These are phyloP conservation scores for Blastobotrys serpentis DNA, from an alignment of 1,139 yeast species.

Conservation along the genomic window DNA sequence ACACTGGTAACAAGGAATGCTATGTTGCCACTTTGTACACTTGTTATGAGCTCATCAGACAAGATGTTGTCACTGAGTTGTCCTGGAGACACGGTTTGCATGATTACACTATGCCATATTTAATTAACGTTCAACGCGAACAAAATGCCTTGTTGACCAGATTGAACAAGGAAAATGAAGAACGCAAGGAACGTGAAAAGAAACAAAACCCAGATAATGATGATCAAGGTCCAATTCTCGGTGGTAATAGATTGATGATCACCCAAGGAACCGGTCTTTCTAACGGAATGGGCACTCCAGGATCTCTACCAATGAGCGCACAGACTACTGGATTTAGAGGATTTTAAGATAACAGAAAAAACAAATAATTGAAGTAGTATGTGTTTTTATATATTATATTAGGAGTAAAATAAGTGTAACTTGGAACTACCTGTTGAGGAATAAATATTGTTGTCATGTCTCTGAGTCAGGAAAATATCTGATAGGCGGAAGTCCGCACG, in stretches of 20 bases:
- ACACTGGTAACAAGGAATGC: slow-evolving; percentile 95
- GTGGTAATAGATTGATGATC: slow-evolving; percentile 35
- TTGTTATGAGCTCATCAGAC: slow-evolving; percentile 75
- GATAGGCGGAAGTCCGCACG: too few species aligned
- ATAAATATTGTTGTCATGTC: too few species aligned
- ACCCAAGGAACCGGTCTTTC: slow-evolving; percentile 36
- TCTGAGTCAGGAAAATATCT: too few species aligned
- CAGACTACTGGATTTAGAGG: slow-evolving; percentile 6
- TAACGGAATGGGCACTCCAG: slow-evolving; percentile 20
- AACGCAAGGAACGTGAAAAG: slow-evolving; percentile 61
- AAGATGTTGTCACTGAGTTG: slow-evolving; percentile 83
- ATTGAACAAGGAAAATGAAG: slow-evolving; percentile 67
- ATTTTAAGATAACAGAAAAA: too few species aligned
- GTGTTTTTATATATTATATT: background rate
- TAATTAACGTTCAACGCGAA: slow-evolving; percentile 75
- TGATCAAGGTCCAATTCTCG: slow-evolving; percentile 41
- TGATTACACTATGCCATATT: slow-evolving; percentile 85
- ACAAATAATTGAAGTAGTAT: too few species aligned
- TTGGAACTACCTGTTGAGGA: too few species aligned
- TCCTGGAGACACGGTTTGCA: slow-evolving; percentile 87
- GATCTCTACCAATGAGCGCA: background rate
- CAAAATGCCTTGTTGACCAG: slow-evolving; percentile 66
- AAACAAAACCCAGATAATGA: slow-evolving; percentile 53
- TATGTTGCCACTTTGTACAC: slow-evolving; percentile 86
- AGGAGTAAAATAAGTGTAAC: background rate